Conservation (phyloP, 352 stramenopile species). For the Pythium sp. region DNA sequence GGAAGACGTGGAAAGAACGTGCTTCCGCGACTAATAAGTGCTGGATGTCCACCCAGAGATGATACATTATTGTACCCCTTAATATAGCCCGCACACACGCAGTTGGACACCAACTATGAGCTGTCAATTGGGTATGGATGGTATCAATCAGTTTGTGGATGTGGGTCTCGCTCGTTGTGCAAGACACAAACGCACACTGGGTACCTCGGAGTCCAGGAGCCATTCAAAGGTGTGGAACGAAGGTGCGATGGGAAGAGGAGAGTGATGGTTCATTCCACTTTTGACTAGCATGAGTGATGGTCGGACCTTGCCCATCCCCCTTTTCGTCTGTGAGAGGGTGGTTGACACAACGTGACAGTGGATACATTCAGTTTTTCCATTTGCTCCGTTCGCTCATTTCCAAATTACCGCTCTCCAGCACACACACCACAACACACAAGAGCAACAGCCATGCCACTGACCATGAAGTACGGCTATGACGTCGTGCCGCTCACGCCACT, state of each 20-base stretch:
- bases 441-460: neutral
- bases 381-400: neutral
- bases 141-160: neutral
- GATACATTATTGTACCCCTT: neutral
- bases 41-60: no score
- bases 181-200: neutral
- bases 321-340: neutral
- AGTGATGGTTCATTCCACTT: slow-evolving; percentile 3
- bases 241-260: neutral
- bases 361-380: neutral
- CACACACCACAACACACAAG: neutral
- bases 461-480: slow-evolving; percentile 2
- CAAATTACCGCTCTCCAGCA: neutral
- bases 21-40: no score
- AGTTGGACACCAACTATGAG: neutral
- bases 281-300: slow-evolving; percentile 12
- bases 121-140: slow-evolving; percentile 1
- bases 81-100: neutral
- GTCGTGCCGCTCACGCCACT: neutral
- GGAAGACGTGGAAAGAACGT: no score
- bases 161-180: neutral
- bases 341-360: neutral
- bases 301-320: neutral
- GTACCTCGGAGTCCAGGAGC: neutral
- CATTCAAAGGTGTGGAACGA: neutral